Base-by-base conservation (phyloP, 441 rosid genomes). In the Geranium incanum region DNA sequence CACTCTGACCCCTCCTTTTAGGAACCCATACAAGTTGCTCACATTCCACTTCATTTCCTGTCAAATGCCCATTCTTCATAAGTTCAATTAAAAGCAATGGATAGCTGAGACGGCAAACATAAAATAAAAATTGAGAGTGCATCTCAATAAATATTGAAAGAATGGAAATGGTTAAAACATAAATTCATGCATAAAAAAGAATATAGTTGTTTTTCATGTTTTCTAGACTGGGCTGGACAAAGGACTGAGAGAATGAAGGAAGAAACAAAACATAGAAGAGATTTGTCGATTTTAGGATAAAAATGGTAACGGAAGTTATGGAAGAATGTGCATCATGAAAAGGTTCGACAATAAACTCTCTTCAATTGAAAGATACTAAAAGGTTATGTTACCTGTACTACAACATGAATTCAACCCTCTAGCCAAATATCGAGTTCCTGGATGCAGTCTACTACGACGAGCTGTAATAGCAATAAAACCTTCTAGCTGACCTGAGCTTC, bases 41-140 rank as follows among this genome's bases (percentile, higher is more conserved):
- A 81, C 98, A 95, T 84, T 95, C 99, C 71, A 89, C 96, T 86
- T 95, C 98, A 79, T 95, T 95, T 81, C 99, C 99, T 92, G 87
- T 79, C 72, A 83, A 67, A 83, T 66, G 74, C 36, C 80, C 74
- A 75, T 77, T 74, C 67, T 74, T 75, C 68, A 77, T 67, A 74
- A 75, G 50, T 81, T 78, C 72, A 72, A 71, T 69, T 76, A 63
- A 71, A 52, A 72, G 23, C 19, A 59, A 48, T 19, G 63, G 71
- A 72, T 39, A 71, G 63, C 71, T 3, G 18, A 55, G 59, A 52
- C 36, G 18, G 50, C 67, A 65, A 9, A 4, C n/a, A 62, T n/a
- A 65, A 2, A 0, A 39, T 36, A 19, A 70, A 28, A 70, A 70
- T 57, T 28, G 41, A 57, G 19, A 23, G 67, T 6, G 60, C 36